Evolutionary conservation across 176 grass and related monocot genomes (phyloP).

Genomic region (Leersia perrieri): DNA sequence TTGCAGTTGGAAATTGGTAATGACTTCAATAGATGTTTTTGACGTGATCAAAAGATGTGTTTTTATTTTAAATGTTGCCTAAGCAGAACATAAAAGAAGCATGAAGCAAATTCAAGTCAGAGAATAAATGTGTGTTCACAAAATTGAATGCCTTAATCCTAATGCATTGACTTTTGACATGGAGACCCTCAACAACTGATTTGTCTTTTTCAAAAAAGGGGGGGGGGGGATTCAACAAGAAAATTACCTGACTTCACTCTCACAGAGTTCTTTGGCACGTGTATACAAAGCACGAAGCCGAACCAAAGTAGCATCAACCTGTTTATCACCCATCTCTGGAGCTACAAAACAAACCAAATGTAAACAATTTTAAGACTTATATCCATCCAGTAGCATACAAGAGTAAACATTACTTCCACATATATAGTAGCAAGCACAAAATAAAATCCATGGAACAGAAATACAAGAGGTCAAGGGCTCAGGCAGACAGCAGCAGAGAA

Average conservation of each 20-base stretch:
- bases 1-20: slow-evolving; percentile 1
- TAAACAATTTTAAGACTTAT: slow-evolving; percentile 33
- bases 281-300: slow-evolving; percentile 70
- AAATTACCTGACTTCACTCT: slow-evolving; percentile 79
- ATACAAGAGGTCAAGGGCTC: neutral
- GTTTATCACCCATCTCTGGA: slow-evolving; percentile 76
- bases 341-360: slow-evolving; percentile 58
- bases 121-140: neutral
- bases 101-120: slow-evolving; percentile 1
- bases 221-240: too few relatives aligned
- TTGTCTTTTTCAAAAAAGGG: neutral
- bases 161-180: neutral
- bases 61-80: neutral
- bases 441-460: slow-evolving; percentile 15
- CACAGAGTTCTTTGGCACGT: slow-evolving; percentile 73
- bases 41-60: neutral
- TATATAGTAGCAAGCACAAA: slow-evolving; percentile 6
- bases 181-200: neutral
- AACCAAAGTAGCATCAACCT: slow-evolving; percentile 44
- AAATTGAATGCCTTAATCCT: neutral
- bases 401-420: neutral
- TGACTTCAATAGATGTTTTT: slow-evolving; percentile 6
- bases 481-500: neutral
- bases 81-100: neutral
- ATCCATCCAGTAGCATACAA: slow-evolving; percentile 10